Conservation (phyloP, 2,329 filamentous ascomycete species). For the Fusarium fracticaudum region DNA sequence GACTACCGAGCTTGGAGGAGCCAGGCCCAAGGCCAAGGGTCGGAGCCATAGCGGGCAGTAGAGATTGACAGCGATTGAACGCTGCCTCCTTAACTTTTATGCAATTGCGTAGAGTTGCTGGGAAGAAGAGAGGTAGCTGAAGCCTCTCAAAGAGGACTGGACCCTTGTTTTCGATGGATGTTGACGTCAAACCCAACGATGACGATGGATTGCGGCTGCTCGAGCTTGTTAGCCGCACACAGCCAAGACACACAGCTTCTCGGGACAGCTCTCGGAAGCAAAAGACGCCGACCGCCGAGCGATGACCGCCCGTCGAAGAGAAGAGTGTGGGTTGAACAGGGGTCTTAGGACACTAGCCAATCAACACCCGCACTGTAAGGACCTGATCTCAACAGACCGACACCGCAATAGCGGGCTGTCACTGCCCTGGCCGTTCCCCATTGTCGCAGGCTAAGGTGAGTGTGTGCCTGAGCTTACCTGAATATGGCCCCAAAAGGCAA, state of each 20-base stretch:
- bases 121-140: neutral
- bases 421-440: neutral
- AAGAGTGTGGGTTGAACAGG: neutral
- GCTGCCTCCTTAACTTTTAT: conserved; percentile 21
- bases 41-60: conserved; percentile 44
- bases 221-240: conserved; percentile 36
- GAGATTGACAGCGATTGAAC: conserved; percentile 23
- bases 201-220: conserved; percentile 39
- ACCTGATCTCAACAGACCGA: neutral
- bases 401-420: conserved; percentile 31
- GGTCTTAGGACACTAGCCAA: conserved; percentile 12
- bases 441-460: conserved; percentile 14
- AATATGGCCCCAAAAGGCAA: conserved; percentile 31
- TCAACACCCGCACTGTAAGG: neutral
- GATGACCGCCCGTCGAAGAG: neutral
- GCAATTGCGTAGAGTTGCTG: neutral
- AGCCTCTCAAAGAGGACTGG: conserved; percentile 11
- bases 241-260: conserved; percentile 30
- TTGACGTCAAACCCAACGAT: conserved; percentile 39
- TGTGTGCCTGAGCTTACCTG: conserved; percentile 28
- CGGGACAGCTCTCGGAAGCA: conserved; percentile 25
- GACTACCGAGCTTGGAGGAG: conserved; percentile 48
- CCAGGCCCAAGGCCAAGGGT: conserved; percentile 49
- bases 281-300: conserved; percentile 37
- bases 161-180: conserved; percentile 32